Base-by-base conservation (phyloP, 768 basidiomycete genomes). In the Suillus brevipes region DNA sequence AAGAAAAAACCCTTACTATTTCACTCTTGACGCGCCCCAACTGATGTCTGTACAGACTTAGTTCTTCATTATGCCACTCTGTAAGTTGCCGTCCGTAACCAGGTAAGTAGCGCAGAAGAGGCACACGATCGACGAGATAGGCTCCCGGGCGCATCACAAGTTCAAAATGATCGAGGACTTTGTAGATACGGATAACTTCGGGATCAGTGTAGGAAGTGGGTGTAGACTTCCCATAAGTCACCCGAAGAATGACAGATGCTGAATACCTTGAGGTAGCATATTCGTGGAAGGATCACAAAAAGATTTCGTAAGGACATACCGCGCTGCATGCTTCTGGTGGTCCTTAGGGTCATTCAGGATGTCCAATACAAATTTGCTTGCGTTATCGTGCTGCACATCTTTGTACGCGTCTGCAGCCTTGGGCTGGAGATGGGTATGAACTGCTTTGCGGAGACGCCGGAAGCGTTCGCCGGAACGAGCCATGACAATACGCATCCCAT, bases 81-180 rank as follows among this genome's bases (percentile, higher is more conserved):
- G 80, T 78, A 7, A 89, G 77, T 72, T 84, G 83, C 9, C 80
- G 78, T 16, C 86, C 77, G 67, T 87, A 87, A 14, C 85, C 85
- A 4, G 89, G 87, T 36, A 68, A 75, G 20, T 69, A 81, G 77
- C 75, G 74, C 34, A 86, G 72, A 50, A 83, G 71, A 6, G 85
- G 84, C 65, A 79, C 84, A 2, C 78, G 69, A 66, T 86, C 85
- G 7, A 87, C 85, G 63, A 79, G 78, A 80, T 82, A 86, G 4
- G 82, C 68, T 4, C 84, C 85, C 0, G 85, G 85, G 1, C 69
- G 66, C n/a, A 78, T 60, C 3, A 68, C 71, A 2, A 55, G 37
- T n/a, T 72, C 67, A 5, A 80, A 66, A 18, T 76, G 70, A 12
- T 52, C 47, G 14, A 71, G 61, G 52, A 66, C 66, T 28, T 65